Evolutionary conservation across 2,329 filamentous ascomycete species (phyloP).

Genomic region (Xylaria sp.): DNA sequence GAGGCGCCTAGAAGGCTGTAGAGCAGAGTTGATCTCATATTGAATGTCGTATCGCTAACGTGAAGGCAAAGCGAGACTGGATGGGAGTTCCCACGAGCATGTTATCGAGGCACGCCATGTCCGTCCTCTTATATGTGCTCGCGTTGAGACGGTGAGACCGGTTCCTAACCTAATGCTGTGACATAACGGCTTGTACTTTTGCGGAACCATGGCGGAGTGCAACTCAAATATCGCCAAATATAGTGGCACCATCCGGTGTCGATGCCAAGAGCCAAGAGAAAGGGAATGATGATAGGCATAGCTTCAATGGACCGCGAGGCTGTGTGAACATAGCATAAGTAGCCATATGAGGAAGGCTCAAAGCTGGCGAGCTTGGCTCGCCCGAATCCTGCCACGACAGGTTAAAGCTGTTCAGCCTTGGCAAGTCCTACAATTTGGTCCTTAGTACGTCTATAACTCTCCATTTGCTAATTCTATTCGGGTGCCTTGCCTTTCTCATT

Average conservation of each 20-base stretch:
- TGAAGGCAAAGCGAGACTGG: constrained; percentile 5
- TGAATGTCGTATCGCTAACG: constrained; percentile 10
- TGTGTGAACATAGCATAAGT: constrained; percentile 20
- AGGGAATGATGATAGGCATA: constrained; percentile 30
- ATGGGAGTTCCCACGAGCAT: neutral
- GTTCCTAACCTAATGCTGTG: neutral
- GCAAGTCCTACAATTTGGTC: constrained; percentile 22
- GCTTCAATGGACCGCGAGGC: constrained; percentile 11
- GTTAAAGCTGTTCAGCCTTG: constrained; percentile 18
- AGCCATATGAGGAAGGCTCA: constrained; percentile 27
- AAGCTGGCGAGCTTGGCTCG: neutral
- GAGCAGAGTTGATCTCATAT: constrained; percentile 33
- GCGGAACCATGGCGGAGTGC: constrained; percentile 16
- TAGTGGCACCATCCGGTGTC: constrained; percentile 22
- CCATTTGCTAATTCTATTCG: neutral
- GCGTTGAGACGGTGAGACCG: neutral
- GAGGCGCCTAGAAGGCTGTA: constrained; percentile 29
- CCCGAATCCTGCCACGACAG: neutral
- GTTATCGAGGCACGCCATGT: neutral
- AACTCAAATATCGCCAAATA: constrained; percentile 28
- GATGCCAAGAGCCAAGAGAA: constrained; percentile 26
- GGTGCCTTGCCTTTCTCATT: constrained; percentile 1
- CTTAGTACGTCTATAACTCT: constrained; percentile 12
- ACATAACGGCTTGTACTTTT: neutral
- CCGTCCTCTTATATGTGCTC: constrained; percentile 28